phyloP scores from a whole-genome alignment of 441 rosid species.

The Oxalis stricta region DNA sequence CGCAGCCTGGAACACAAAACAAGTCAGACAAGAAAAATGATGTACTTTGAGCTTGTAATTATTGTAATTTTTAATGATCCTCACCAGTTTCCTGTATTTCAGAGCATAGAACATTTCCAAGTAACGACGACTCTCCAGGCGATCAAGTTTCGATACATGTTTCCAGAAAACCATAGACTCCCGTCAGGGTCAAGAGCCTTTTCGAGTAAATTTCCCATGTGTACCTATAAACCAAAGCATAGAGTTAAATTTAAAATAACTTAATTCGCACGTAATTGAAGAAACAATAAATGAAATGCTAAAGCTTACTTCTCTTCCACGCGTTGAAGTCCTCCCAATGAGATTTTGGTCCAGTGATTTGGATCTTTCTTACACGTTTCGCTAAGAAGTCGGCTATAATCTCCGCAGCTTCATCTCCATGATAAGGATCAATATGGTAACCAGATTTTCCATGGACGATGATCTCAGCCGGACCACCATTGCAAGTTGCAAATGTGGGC shows the following conservation, averaged over 20 bases:
- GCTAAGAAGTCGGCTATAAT: slow-evolving; percentile 60
- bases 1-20: slow-evolving; percentile 48
- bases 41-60: too few relatives aligned
- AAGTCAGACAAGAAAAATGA: background rate
- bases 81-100: slow-evolving; percentile 76
- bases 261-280: background rate
- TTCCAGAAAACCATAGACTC: slow-evolving; percentile 97
- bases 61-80: background rate
- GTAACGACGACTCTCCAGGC: slow-evolving; percentile 78
- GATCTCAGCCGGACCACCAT: slow-evolving; percentile 95
- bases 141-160: slow-evolving; percentile 89
- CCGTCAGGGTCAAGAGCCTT: slow-evolving; percentile 76
- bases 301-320: slow-evolving; percentile 66
- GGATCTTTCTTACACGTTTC: slow-evolving; percentile 60
- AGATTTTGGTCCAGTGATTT: slow-evolving; percentile 56
- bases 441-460: slow-evolving; percentile 79
- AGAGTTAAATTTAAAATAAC: background rate
- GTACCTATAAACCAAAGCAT: slow-evolving; percentile 27
- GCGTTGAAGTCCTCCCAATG: slow-evolving; percentile 62
- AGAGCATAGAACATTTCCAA: slow-evolving; percentile 92
- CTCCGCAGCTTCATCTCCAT: slow-evolving; percentile 75
- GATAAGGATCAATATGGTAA: slow-evolving; percentile 87
- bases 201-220: slow-evolving; percentile 90
- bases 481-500: slow-evolving; percentile 85
- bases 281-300: background rate